Base-by-base conservation (phyloP, 192 early-diverging fungal genomes). In the Entomortierella beljakovae region DNA sequence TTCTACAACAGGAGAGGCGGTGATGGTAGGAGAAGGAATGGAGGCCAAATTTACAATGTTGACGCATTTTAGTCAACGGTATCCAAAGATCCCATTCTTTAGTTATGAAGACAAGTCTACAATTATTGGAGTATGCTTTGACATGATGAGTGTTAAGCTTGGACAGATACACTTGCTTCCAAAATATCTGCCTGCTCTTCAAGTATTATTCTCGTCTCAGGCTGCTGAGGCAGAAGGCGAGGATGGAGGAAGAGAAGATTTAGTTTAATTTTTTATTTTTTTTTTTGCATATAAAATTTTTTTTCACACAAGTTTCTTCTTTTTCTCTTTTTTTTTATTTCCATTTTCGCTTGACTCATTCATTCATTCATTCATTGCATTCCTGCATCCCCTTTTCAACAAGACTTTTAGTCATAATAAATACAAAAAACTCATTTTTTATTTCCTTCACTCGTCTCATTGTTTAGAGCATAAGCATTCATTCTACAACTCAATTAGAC, bases 41-140 rank as follows among this genome's bases (percentile, higher is more conserved):
- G 87, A 90, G 5, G 95, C 95, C 25, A 85, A 90, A 53, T 89
- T 90, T 61, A 86, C 94, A 20, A 71, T 99, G 33, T 81, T 99
- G 43, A 99, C 96, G 33, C 98, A 99, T 68, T 99, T 99, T 80
- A 96, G 94, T 69, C 96, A 98, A 81, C 88, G 98, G 16, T 99
- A 97, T 79, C 92, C 94, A 3, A 95, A 94, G 77, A 82, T 94
- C n/a, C 94, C 93, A 0, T 52, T 68, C 28, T 86, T 92, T 15
- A 62, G 70, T 31, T 55, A 67, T n/a, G 64, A 84, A 51, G 79
- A 77, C 31, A 81, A 83, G 22, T 42, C 61, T 29, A 72, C 66
- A 23, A 58, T 70, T 13, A 82, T 93, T 33, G 92, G 89, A 20
- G 85, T 94, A 32, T 90, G 92, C 37, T 94, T 95, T 83, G 94